Evolutionary conservation across 169 alveolate genomes (phyloP), one percentile per base, ranked within the genome.

Genomic region (Hepatocystis sp.): DNA sequence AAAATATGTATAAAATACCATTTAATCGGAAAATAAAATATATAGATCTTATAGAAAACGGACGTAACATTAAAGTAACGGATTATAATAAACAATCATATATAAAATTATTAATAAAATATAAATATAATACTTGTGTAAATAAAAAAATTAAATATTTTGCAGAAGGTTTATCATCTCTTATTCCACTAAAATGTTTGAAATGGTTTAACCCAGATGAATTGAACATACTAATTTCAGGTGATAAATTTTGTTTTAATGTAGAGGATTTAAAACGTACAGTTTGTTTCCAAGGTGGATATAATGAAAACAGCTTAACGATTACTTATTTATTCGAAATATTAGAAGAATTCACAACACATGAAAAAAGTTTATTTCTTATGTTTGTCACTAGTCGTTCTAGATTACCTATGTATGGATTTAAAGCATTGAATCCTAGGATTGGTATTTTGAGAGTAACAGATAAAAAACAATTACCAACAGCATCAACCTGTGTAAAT

Each of bases 401-500:
- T 42, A 95, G 99, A 51, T 98, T 98, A 32, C 99, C 99, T 0
- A 93, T 98, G 7, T 76, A 97, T 68, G 99, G 99, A 2, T 98
- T 97, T 85, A 92, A 91, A 66, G 94, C 93, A 60, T 88, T 98
- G 13, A 88, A 96, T 53, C 99, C 99, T 0, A 91, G 95, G 19
- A 97, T 98, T 91, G 94, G 98, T 36, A 96, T 98, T 13, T 96
- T 94, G 42, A 88, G 96, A 8, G 98, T 96, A 8, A 91, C 94
- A 11, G 98, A 96, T 42, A 46, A 76, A 49, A 88, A 89, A 42
- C 93, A 98, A 34, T 88, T 98, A 36, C 99, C 99, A 5, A 97
- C 99, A 42, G 97, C 98, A 1, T 94, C 98, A 34, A 98, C 99
- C 49, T 98, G 99, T 71, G 96, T 97, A 61, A 98, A 98, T 90